Conservation (phyloP, 129 eudicot species). For the Smallanthus sonchifolius region DNA sequence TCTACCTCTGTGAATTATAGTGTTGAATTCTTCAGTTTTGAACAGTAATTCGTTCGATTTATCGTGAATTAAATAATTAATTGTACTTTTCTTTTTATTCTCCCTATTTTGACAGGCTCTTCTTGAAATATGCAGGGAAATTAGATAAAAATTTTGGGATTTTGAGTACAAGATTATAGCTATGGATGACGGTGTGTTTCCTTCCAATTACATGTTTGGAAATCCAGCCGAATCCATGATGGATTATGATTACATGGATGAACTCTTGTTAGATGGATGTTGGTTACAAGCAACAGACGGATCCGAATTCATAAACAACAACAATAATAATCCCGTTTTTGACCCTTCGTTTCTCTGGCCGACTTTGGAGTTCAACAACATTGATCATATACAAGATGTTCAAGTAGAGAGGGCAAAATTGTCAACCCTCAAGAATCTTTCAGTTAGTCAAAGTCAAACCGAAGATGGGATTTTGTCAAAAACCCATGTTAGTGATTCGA, state of each 20-base stretch:
- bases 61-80: neutral
- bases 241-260: constrained; percentile 84
- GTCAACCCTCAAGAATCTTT: constrained; percentile 44
- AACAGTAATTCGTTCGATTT: neutral
- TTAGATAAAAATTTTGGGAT: constrained; percentile 16
- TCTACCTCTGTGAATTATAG: neutral
- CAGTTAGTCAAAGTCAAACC: constrained; percentile 42
- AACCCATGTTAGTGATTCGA: constrained; percentile 21
- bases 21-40: constrained; percentile 3
- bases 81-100: constrained; percentile 3
- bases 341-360: constrained; percentile 67
- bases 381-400: constrained; percentile 19
- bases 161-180: constrained; percentile 23
- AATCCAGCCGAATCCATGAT: constrained; percentile 50
- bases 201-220: constrained; percentile 42
- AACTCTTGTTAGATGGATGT: constrained; percentile 75
- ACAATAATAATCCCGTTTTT: constrained; percentile 38
- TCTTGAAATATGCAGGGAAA: neutral
- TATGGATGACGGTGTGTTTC: constrained; percentile 65
- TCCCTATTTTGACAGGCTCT: constrained; percentile 26
- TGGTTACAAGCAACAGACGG: constrained; percentile 75
- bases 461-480: constrained; percentile 21
- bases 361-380: constrained; percentile 35
- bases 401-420: constrained; percentile 54
- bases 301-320: constrained; percentile 50